Base-by-base conservation (phyloP, 352 stramenopile genomes). In the Pythium myriotylum region DNA sequence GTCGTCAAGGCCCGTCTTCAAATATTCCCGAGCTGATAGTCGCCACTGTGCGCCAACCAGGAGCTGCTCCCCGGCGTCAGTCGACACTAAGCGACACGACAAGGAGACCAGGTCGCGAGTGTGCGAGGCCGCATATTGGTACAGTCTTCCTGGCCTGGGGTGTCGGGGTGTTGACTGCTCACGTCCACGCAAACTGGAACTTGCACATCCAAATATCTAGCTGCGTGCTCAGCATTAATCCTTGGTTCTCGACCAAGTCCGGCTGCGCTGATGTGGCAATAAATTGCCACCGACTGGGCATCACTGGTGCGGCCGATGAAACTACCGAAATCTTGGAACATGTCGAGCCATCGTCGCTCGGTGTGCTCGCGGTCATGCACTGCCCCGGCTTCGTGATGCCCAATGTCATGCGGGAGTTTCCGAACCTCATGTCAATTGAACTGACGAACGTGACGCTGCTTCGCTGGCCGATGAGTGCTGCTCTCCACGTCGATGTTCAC, bases 371-470 rank as follows among this genome's bases (percentile, higher is more conserved):
- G 26, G 17, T 51, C 24, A 41, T 59, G 24, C 52, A 59, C 52
- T 59, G 52, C 19, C 52, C 52, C 2, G 39, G 6, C 2, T 29
- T 59, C 24, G 41, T 42, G 14, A 29, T 51, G 23, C 52, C 52
- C 23, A 39, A 59, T 14, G 41, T 59, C 10, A 7, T 59, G 2
- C 39, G 39, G 13, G 23, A 40, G 39, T 59, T 59, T 16, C 17
- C 23, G 1, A 12, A 50, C 12, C 52, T 59, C 24, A 39, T 41
- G 54, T 13, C 26, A 3, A 45, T 53, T 16, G 42, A 61, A 16
- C n/a, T 53, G n/a, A 53, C 41, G 5, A 61, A 61, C 20, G 54
- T 47, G 13, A 61, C 54, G 54, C 41, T 61, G 6, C 10, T 22
- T 2, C n/a, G 19, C 1, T 53, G 41, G 54, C 41, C 54, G 9